phyloP scores from a whole-genome alignment of 2,329 filamentous ascomycete species.

The Microcyclospora tardicrescens region DNA sequence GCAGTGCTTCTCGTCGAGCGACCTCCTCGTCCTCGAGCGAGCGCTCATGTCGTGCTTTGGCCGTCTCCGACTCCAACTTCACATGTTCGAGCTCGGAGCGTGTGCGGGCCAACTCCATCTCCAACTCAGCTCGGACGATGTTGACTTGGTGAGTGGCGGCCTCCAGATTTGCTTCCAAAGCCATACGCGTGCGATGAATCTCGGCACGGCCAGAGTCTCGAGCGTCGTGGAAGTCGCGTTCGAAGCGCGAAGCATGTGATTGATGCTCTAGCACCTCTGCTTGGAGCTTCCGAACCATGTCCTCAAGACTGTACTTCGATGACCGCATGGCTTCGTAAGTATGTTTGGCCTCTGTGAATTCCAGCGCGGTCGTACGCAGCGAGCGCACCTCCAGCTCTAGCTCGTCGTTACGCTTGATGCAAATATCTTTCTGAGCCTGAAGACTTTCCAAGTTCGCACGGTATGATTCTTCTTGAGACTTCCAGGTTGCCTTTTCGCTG shows the following conservation, averaged over 20 bases:
- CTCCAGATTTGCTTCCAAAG: constrained; percentile 72
- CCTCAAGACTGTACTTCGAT: constrained; percentile 16
- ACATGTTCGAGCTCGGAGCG: constrained; percentile 65
- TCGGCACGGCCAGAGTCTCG: constrained; percentile 68
- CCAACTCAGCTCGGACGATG: constrained; percentile 65
- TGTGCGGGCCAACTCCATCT: constrained; percentile 61
- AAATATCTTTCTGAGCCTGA: constrained; percentile 37
- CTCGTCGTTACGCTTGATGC: constrained; percentile 30
- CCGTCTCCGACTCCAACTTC: constrained; percentile 66
- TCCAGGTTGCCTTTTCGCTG: constrained; percentile 67
- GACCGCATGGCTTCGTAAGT: constrained; percentile 41
- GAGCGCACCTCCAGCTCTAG: constrained; percentile 35
- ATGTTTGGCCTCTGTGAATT: constrained; percentile 65
- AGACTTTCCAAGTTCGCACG: constrained; percentile 41
- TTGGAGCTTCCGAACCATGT: constrained; percentile 17
- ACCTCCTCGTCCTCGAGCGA: constrained; percentile 68
- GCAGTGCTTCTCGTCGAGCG: constrained; percentile 48
- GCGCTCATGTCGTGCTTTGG: constrained; percentile 70
- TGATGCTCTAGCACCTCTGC: constrained; percentile 62
- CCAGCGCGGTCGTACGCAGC: constrained; percentile 49
- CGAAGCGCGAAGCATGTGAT: constrained; percentile 52
- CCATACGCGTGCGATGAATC: constrained; percentile 63
- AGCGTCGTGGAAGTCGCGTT: constrained; percentile 75
- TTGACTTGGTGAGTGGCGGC: constrained; percentile 76
- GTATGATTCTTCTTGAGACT: constrained; percentile 52